Evolutionary conservation across 225 moss, liverwort and hornwort genomes (phyloP).

Genomic region (Sphagnum contortum): DNA sequence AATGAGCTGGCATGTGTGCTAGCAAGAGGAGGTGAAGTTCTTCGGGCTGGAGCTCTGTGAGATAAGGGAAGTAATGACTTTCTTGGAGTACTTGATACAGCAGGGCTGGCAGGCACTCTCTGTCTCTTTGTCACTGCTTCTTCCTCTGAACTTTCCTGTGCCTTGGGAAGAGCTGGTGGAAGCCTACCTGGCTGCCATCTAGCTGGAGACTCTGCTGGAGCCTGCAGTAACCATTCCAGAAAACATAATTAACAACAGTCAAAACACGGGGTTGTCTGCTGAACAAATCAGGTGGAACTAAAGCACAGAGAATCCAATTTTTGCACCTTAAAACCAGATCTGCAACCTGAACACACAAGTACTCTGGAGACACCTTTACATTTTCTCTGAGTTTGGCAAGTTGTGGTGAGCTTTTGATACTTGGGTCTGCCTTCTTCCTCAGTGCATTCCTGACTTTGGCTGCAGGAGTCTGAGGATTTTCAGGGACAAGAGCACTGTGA

Average conservation of each 20-base stretch:
- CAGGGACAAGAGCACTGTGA: conserved; percentile 41
- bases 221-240: too few relatives aligned
- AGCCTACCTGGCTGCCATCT: conserved; percentile 25
- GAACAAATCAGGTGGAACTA: too few relatives aligned
- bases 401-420: conserved; percentile 34
- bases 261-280: too few relatives aligned
- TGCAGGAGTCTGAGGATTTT: conserved; percentile 71
- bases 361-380: conserved; percentile 9
- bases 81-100: conserved; percentile 18
- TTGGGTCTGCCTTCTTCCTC: conserved; percentile 47
- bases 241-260: too few relatives aligned
- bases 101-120: conserved; percentile 22
- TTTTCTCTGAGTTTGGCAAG: conserved; percentile 41
- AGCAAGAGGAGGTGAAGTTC: conserved; percentile 26
- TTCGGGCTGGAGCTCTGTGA: conserved; percentile 17
- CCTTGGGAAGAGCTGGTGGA: conserved; percentile 25
- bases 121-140: conserved; percentile 26
- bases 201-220: conserved; percentile 17
- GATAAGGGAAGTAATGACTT: conserved; percentile 48
- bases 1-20: too few relatives aligned
- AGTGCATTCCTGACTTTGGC: conserved; percentile 49
- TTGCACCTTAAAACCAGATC: too few relatives aligned
- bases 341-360: not conserved
- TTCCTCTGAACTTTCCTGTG: conserved; percentile 32
- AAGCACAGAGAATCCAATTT: too few relatives aligned